These are phyloP conservation scores for Lophiostoma macrostomum DNA, from an alignment of 495 filamentous ascomycete species.

Conservation along the genomic window DNA sequence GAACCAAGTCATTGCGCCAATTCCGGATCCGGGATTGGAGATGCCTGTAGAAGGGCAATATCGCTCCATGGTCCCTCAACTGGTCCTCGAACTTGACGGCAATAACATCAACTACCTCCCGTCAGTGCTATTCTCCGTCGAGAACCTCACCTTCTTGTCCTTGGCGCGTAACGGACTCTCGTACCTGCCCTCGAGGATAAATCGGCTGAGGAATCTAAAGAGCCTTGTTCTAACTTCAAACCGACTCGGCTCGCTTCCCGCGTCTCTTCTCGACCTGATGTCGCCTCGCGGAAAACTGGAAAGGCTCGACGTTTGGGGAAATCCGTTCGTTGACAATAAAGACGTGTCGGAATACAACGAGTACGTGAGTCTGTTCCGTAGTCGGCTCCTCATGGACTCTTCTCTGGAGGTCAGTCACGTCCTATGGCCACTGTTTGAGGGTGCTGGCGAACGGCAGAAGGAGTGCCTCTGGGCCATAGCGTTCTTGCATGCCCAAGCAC, in stretches of 20 bases:
- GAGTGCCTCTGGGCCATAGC: too few relatives aligned
- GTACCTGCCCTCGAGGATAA: slow-evolving; percentile 14
- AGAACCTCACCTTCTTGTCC: slow-evolving; percentile 12
- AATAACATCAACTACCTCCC: slow-evolving; percentile 1
- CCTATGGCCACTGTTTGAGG: too few relatives aligned
- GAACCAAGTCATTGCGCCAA: not conserved
- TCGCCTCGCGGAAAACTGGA: slow-evolving; percentile 3
- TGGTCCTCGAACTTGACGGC: slow-evolving; percentile 5
- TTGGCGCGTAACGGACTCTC: slow-evolving; percentile 5
- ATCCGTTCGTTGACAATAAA: not conserved
- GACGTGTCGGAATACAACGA: too few relatives aligned
- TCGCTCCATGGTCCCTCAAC: slow-evolving; percentile 10
- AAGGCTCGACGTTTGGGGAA: not conserved
- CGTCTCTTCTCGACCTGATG: not conserved
- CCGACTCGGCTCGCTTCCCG: slow-evolving; percentile 9
- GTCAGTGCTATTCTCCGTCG: slow-evolving; percentile 8
- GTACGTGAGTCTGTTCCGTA: too few relatives aligned
- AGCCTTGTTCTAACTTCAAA: slow-evolving; percentile 4
- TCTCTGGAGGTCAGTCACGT: too few relatives aligned
- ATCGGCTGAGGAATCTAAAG: not conserved
- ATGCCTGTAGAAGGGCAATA: slow-evolving; percentile 7
- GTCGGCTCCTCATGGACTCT: too few relatives aligned
- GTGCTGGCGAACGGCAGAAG: too few relatives aligned
- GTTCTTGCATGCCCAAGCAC: not conserved
- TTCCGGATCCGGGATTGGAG: not conserved